These are phyloP conservation scores for Populus alba DNA, from an alignment of 345 rosid species.

Conservation along the genomic window DNA sequence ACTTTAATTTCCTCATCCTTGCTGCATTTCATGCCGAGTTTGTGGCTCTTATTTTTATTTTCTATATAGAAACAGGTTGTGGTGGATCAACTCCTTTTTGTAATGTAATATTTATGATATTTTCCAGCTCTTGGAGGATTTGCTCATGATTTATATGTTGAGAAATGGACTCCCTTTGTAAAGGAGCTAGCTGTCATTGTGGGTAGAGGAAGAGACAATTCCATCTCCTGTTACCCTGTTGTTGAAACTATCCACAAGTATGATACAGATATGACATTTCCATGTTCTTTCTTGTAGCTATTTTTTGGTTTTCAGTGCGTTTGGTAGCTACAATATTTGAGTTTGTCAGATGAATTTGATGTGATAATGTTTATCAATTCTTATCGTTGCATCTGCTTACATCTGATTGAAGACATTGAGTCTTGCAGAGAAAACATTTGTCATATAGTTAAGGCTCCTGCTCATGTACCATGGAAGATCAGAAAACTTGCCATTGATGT, in stretches of 20 bases:
- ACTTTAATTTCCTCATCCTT: background rate
- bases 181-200: slow-evolving; percentile 97
- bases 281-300: background rate
- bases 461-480: slow-evolving; percentile 75
- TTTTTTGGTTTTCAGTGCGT: background rate
- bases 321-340: background rate
- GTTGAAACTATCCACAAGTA: slow-evolving; percentile 97
- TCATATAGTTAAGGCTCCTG: slow-evolving; percentile 93
- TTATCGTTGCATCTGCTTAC: background rate
- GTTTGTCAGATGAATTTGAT: background rate
- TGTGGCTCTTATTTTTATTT: background rate
- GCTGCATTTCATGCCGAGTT: background rate
- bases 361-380: background rate
- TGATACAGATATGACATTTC: slow-evolving; percentile 3
- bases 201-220: slow-evolving; percentile 84
- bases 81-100: background rate
- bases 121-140: slow-evolving; percentile 83
- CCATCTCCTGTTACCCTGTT: slow-evolving; percentile 80
- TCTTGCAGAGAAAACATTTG: slow-evolving; percentile 84
- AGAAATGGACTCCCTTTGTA: slow-evolving; percentile 90
- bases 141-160: slow-evolving; percentile 72
- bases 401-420: slow-evolving; percentile 10
- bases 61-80: background rate
- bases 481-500: slow-evolving; percentile 77
- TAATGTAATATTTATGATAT: background rate